Percentiles rank a stretch among this genome's conserved stretches.
phyloP scores from a whole-genome alignment of 2,329 filamentous ascomycete species.

The Penicillium janthinellum region DNA sequence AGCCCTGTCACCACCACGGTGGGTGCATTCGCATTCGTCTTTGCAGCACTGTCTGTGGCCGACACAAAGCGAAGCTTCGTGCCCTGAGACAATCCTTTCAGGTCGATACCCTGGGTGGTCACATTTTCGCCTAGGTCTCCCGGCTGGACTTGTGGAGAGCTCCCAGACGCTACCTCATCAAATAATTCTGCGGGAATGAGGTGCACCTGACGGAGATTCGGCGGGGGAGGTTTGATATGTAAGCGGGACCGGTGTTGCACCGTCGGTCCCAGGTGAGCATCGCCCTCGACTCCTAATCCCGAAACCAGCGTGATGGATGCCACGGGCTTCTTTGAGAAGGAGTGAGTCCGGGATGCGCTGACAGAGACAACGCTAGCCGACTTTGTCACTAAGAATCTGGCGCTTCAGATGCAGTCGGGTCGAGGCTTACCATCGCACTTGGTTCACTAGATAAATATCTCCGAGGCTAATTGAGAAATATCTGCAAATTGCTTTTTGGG shows the following conservation, averaged over 20 bases:
- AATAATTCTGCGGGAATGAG: neutral
- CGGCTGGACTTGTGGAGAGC: neutral
- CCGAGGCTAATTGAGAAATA: neutral
- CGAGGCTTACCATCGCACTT: neutral
- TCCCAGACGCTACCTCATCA: neutral
- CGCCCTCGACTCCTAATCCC: neutral
- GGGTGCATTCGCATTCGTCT: neutral
- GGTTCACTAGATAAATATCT: neutral
- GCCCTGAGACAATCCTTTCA: neutral
- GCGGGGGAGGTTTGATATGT: neutral
- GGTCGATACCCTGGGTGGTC: neutral
- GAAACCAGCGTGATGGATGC: neutral
- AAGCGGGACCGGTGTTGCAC: neutral
- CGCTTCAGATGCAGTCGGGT: neutral
- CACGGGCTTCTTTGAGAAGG: neutral
- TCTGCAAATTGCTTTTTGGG: neutral
- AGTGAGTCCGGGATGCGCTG: neutral
- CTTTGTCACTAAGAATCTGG: neutral
- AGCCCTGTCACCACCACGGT: neutral
- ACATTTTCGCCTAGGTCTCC: neutral
- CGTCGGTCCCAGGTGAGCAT: neutral
- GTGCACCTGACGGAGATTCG: neutral
- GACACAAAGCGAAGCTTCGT: neutral
- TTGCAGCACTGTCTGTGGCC: neutral
- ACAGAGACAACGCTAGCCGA: neutral